Evolutionary conservation across 768 basidiomycete genomes (phyloP), one percentile per base, ranked within the genome.

Genomic region (Multifurca ochricompacta): DNA sequence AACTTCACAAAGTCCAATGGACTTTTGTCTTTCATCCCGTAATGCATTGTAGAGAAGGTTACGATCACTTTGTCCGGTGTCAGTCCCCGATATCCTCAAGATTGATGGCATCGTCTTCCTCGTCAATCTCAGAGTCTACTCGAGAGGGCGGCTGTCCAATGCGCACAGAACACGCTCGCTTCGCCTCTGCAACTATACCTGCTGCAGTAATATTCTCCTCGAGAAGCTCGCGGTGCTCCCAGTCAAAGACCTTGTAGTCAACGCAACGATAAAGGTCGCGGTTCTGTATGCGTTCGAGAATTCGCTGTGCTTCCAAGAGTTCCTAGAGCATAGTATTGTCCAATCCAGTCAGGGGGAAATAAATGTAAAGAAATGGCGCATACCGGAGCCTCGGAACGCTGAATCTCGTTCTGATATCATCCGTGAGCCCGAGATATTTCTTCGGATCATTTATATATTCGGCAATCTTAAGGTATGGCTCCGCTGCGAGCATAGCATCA

Each of bases 181-280:
- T 67, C 8, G 70, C 69, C 19, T 64, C 64, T 8, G 50, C 58
- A 18, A 71, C 70, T 37, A 74, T 71, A 14, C 59, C 44, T 37
- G 67, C 64, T 1, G 74, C 62, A 0, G 76, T 79, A 53, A 74
- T 65, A 4, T 51, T 47, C 10, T 56, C 40, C 16, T 64, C 11
- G 51, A 70, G 67, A 46, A 64, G 53, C 0, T 57, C 44, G 42
- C 63, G 61, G 62, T 67, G 64, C 7, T 64, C 62, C 61, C 68
- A 69, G 6, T 67, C 62, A 61, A 78, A 71, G 21, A 75, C 72
- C 51, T 81, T 83, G 66, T 72, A 80, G 64, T 90, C 87, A 14
- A 91, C 86, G 25, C 73, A 69, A 61, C 71, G 77, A 66, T 91
- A 91, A 0, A 91, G 70, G 53, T 87, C 77, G 8, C 89, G 83